Conservation (phyloP, 2,329 filamentous ascomycete genomes). For the Neobulgaria alba region DNA sequence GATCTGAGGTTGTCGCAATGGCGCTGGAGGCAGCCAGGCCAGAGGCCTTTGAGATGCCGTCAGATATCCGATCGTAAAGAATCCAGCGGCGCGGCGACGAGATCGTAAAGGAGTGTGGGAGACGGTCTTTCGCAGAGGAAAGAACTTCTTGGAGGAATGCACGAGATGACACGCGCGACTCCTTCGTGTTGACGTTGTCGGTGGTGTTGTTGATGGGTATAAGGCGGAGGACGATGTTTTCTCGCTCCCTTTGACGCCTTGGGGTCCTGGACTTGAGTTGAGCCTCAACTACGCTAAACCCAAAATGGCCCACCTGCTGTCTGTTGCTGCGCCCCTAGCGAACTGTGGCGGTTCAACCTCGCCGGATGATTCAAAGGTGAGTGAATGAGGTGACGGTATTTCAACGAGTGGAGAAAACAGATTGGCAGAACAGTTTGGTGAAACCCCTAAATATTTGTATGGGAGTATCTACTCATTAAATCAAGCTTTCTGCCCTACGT, state of each 20-base stretch:
- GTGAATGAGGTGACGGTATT: too few relatives aligned
- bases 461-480: too few relatives aligned
- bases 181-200: constrained; percentile 17
- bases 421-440: too few relatives aligned
- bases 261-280: neutral
- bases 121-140: constrained; percentile 26
- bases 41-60: constrained; percentile 22
- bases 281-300: constrained; percentile 1
- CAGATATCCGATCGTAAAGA: constrained; percentile 16
- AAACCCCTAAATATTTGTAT: too few relatives aligned
- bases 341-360: too few relatives aligned
- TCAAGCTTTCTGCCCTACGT: too few relatives aligned
- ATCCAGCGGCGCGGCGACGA: constrained; percentile 17
- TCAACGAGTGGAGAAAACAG: too few relatives aligned
- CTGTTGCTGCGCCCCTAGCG: too few relatives aligned
- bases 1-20: constrained; percentile 21
- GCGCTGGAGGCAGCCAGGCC: constrained; percentile 27
- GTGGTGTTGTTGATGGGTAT: constrained; percentile 3
- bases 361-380: too few relatives aligned
- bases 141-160: constrained; percentile 26
- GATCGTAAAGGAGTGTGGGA: constrained; percentile 20
- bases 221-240: constrained; percentile 3
- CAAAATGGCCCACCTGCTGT: neutral
- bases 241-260: constrained; percentile 1
- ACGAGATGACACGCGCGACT: constrained; percentile 28